Evolutionary conservation across 106 monocot species (phyloP).

Genomic region (Phalaenopsis equestris): DNA sequence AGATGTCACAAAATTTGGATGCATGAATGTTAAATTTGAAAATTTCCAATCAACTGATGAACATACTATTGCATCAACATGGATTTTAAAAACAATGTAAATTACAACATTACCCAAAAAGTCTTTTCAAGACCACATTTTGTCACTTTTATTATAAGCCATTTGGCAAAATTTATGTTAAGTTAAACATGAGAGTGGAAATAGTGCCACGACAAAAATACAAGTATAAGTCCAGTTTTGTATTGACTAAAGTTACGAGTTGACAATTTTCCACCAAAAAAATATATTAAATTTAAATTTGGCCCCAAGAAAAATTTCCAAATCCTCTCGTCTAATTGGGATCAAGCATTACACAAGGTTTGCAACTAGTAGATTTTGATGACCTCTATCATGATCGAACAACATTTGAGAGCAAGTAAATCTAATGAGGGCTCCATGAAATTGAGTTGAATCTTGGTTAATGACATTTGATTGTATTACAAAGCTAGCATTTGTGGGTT

Average conservation of each 20-base stretch:
- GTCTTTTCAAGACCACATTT: neutral
- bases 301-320: neutral
- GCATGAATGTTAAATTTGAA: neutral
- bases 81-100: neutral
- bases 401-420: neutral
- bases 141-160: neutral
- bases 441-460: no score
- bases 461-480: neutral
- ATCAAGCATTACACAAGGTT: neutral
- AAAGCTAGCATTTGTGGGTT: neutral
- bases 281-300: no score
- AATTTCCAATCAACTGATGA: neutral
- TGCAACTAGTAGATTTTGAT: neutral
- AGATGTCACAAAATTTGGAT: neutral
- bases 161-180: neutral
- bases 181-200: neutral
- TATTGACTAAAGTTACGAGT: no score
- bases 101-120: neutral
- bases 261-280: no score
- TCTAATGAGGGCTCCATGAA: neutral
- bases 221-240: no score
- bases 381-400: neutral
- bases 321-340: no score
- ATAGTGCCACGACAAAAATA: neutral
- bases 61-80: neutral